These are phyloP conservation scores for Azolla pinnata DNA, from an alignment of 75 land plant genomes.

Conservation along the genomic window DNA sequence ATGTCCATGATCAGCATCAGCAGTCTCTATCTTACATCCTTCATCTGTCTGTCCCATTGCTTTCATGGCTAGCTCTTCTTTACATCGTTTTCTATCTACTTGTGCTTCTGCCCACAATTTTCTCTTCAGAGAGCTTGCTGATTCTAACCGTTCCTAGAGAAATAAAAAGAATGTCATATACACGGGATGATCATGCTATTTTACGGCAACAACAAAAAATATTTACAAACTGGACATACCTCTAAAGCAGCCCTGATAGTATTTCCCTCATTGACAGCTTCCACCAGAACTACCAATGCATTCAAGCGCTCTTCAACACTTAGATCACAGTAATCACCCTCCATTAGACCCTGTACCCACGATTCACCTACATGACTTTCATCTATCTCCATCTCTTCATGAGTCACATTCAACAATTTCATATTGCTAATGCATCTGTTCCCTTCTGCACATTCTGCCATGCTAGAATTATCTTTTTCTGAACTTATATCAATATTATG, in stretches of 20 bases:
- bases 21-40: not conserved
- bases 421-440: not conserved
- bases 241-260: constrained; percentile 49
- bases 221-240: constrained; percentile 13
- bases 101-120: constrained; percentile 41
- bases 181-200: too few relatives aligned
- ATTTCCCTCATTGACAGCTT: constrained; percentile 52
- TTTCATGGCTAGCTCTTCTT: constrained; percentile 24
- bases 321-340: constrained; percentile 83
- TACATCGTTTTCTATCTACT: constrained; percentile 24
- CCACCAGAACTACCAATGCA: constrained; percentile 58
- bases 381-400: constrained; percentile 59
- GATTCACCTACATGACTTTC: constrained; percentile 81
- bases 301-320: constrained; percentile 80
- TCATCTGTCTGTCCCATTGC: constrained; percentile 1
- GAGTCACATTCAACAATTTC: constrained; percentile 4
- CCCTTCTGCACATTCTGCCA: not conserved
- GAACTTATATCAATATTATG: not conserved
- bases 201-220: not conserved
- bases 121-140: constrained; percentile 30
- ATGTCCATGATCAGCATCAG: too few relatives aligned
- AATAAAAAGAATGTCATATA: not conserved
- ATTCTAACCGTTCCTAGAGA: constrained; percentile 27
- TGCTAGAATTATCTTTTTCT: not conserved
- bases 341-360: constrained; percentile 82